Base-by-base conservation (phyloP, 1,139 yeast species). In the Yamadazyma diospyri region DNA sequence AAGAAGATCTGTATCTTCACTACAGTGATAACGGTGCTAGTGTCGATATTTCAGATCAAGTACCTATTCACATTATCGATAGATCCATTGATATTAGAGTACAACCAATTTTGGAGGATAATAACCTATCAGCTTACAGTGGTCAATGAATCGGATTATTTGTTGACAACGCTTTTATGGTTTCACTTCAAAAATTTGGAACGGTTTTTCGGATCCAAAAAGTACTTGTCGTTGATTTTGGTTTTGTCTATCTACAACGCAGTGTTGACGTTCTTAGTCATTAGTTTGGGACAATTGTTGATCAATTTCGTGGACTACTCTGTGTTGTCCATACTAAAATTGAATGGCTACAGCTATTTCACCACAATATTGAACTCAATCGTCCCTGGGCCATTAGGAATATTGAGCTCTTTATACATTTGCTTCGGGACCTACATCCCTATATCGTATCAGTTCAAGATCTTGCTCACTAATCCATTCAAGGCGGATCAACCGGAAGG, bases 61-160 rank as follows among this genome's bases (percentile, higher is more conserved):
- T 76, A 78, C 39, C 50, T 68, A 30, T 76, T 78, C 42, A 58
- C 61, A 23, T 59, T 80, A 25, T 59, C 75, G 15, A 65, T 80
- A 28, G 74, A 69, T 31, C 92, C 92, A 4, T 78, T 74, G 45
- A 63, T 84, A 12, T 47, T 67, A 9, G 64, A 69, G 36, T 82
- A 84, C 66, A 47, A 57, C 30, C 94, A 84, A 47, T 79, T 73
- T 55, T 83, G 92, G 88, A 60, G 94, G 30, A 45, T 81, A 10
- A 32, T 69, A 4, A 55, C 76, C 3, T 73, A 68, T 50, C 92
- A 80, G 49, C 34, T 74, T 16, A 61, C 76, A 4, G 82, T 73
- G 39, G 61, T 72, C 29, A 81, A 79, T 47, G 88, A 82, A 52
- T 74, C 85, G 2, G 87, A 82, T 48, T 79, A 75, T 33, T 50